A percentile compares a stretch with the other conserved stretches of the same genome.
phyloP scores from a whole-genome alignment of 140 eudicot species.

The Oenanthe javanica region DNA sequence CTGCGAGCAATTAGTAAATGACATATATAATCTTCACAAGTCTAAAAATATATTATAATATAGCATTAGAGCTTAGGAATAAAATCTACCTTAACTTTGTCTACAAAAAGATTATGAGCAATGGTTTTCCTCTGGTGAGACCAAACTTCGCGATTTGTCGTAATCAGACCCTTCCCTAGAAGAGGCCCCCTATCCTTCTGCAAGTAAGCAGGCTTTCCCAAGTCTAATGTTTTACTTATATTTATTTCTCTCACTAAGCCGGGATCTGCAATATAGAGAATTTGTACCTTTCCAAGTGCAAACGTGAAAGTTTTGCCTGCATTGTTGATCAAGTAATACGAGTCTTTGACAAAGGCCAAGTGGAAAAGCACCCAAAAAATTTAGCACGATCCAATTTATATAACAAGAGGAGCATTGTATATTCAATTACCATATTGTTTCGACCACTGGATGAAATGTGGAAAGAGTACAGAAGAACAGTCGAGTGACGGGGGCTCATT shows the following conservation, averaged over 20 bases:
- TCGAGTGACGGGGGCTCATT: conserved; percentile 14
- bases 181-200: conserved; percentile 20
- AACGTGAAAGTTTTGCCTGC: conserved; percentile 25
- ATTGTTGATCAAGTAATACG: not conserved
- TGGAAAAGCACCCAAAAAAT: not conserved
- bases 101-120: conserved; percentile 22
- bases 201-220: conserved; percentile 24
- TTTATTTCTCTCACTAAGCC: conserved; percentile 22
- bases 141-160: conserved; percentile 20
- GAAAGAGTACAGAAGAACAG: conserved; percentile 21
- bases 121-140: conserved; percentile 23
- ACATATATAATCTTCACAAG: not conserved
- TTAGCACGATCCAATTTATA: not conserved
- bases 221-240: conserved; percentile 13
- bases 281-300: conserved; percentile 19
- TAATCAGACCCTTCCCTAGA: conserved; percentile 21
- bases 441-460: conserved; percentile 22
- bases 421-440: conserved; percentile 20
- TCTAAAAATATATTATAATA: not conserved
- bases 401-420: not conserved
- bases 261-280: conserved; percentile 17
- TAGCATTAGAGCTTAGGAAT: not conserved
- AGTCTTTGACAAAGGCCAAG: too few species aligned
- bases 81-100: conserved; percentile 18
- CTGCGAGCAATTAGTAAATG: conserved; percentile 8